phyloP scores from a whole-genome alignment of 768 basidiomycete species.

The Phaeotremella fagi region DNA sequence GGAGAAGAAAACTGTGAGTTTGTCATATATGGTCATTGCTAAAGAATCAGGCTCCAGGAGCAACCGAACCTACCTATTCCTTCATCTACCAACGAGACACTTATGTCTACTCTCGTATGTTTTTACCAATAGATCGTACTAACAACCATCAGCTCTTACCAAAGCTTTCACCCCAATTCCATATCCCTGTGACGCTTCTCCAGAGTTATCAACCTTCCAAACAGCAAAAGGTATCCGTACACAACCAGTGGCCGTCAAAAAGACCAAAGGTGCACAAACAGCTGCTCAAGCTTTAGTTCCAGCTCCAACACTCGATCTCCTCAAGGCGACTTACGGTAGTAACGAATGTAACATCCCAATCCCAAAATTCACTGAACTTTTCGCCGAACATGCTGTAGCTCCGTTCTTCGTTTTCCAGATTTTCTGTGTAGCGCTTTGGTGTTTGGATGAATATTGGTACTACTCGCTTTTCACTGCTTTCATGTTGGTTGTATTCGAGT shows the following conservation, averaged over 20 bases:
- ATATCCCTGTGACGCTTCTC: conserved; percentile 74
- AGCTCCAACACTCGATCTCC: conserved; percentile 52
- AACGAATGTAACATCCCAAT: conserved; percentile 98
- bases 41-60: conserved; percentile 50
- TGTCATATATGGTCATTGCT: not conserved
- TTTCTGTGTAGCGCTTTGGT: conserved; percentile 97
- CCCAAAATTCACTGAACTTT: conserved; percentile 85
- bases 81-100: conserved; percentile 96
- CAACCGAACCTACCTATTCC: conserved; percentile 59
- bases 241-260: conserved; percentile 15
- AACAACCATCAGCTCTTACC: conserved; percentile 42
- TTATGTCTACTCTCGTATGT: conserved; percentile 61
- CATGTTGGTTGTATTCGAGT: conserved; percentile 98
- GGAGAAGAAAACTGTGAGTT: conserved; percentile 54
- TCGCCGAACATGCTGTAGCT: conserved; percentile 91
- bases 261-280: conserved; percentile 4
- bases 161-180: conserved; percentile 73
- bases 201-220: conserved; percentile 63
- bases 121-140: not conserved
- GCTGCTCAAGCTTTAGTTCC: not conserved
- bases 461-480: conserved; percentile 94
- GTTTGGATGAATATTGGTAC: conserved; percentile 98
- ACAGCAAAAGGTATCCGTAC: conserved; percentile 54
- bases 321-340: conserved; percentile 70
- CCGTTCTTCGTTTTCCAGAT: conserved; percentile 99